Evolutionary conservation across 441 rosid genomes (phyloP).

Genomic region (Brassica hybrid): DNA sequence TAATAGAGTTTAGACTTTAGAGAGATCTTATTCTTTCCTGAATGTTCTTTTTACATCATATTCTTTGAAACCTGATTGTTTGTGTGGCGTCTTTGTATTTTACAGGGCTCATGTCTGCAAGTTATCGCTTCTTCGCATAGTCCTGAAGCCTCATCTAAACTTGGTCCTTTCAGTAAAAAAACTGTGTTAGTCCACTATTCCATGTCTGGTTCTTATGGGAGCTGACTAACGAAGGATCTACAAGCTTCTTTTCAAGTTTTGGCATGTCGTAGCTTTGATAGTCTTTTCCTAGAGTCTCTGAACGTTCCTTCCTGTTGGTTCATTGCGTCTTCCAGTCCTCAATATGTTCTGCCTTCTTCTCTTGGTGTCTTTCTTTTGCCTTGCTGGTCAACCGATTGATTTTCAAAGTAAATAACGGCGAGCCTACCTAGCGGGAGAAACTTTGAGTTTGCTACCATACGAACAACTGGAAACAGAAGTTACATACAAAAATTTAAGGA

Average conservation of each 20-base stretch:
- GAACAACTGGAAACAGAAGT: slow-evolving; percentile 42
- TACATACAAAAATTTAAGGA: slow-evolving; percentile 53
- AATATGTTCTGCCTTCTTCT: slow-evolving; percentile 27
- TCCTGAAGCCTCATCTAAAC: slow-evolving; percentile 47
- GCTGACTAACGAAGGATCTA: slow-evolving; percentile 44
- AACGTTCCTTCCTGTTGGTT: slow-evolving; percentile 37
- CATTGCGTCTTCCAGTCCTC: slow-evolving; percentile 39
- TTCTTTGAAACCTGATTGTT: slow-evolving; percentile 8
- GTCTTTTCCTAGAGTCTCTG: slow-evolving; percentile 45
- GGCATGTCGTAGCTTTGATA: slow-evolving; percentile 48
- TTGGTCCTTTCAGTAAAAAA: slow-evolving; percentile 26
- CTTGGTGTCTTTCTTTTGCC: slow-evolving; percentile 40
- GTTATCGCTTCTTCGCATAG: slow-evolving; percentile 51
- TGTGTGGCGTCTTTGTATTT: slow-evolving; percentile 21
- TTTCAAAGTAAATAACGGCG: slow-evolving; percentile 57
- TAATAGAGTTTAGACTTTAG: neutral
- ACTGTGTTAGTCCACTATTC: slow-evolving; percentile 15
- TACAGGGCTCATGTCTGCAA: slow-evolving; percentile 69
- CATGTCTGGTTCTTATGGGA: slow-evolving; percentile 23
- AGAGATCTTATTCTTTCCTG: neutral
- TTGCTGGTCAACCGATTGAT: slow-evolving; percentile 47
- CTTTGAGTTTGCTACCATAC: slow-evolving; percentile 44
- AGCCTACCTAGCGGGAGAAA: slow-evolving; percentile 49
- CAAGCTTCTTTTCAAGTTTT: slow-evolving; percentile 43
- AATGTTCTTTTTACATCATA: neutral